phyloP scores from a whole-genome alignment of 805 yeast species.

The Metschnikowia shivogae region DNA sequence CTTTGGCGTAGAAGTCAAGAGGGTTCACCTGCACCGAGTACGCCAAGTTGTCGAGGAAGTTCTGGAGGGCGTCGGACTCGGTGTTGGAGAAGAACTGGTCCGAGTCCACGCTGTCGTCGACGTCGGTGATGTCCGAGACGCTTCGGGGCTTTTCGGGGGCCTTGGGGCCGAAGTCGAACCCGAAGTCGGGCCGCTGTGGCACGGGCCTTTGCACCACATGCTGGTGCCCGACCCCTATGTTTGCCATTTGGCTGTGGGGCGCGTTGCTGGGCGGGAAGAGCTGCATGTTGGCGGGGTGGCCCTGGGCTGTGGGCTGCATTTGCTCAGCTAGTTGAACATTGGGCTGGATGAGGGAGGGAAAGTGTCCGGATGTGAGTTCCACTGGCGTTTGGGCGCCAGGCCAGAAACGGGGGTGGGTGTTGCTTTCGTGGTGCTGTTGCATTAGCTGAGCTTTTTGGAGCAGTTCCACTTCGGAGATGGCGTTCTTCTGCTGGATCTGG shows the following conservation, averaged over 20 bases:
- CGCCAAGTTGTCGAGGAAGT: conserved; percentile 39
- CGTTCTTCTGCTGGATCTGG: conserved; percentile 36
- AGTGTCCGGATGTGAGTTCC: no score
- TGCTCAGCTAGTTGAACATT: neutral
- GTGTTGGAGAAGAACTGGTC: conserved; percentile 20
- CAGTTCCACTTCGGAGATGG: conserved; percentile 31
- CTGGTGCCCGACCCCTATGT: neutral
- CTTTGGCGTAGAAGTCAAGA: conserved; percentile 24
- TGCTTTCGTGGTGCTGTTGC: conserved; percentile 3
- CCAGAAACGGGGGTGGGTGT: neutral
- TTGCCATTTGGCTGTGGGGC: neutral
- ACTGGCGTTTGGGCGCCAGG: neutral
- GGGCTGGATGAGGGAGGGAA: neutral
- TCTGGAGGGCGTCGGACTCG: conserved; percentile 27
- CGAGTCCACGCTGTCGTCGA: conserved; percentile 9
- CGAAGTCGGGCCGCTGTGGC: neutral
- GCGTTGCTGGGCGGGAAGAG: neutral
- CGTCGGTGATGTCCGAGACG: neutral
- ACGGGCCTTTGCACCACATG: neutral
- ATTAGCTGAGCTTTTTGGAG: conserved; percentile 36
- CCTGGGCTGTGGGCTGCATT: neutral
- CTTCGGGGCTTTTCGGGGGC: neutral
- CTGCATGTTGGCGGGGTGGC: neutral
- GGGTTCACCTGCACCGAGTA: conserved; percentile 28
- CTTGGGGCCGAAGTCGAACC: neutral